Evolutionary conservation across 805 yeast species (phyloP).

Genomic region (Schwanniomyces yamadae): DNA sequence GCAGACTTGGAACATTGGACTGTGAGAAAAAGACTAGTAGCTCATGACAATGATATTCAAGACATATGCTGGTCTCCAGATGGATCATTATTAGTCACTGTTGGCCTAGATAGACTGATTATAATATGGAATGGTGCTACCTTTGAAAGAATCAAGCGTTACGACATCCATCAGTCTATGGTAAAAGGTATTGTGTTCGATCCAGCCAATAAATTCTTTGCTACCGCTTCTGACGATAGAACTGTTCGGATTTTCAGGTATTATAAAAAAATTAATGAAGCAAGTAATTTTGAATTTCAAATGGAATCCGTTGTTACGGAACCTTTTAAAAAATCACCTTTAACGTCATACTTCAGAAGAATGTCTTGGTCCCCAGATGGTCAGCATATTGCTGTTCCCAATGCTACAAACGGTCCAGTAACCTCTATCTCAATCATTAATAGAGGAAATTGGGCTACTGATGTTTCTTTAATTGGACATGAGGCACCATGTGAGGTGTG

Average conservation of each 20-base stretch:
- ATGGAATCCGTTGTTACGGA: slow-evolving; percentile 79
- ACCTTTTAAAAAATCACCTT: slow-evolving; percentile 86
- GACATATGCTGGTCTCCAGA: slow-evolving; percentile 99
- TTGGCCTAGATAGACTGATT: slow-evolving; percentile 89
- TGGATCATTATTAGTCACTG: slow-evolving; percentile 84
- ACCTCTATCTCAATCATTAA: slow-evolving; percentile 70
- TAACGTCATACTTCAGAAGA: slow-evolving; percentile 85
- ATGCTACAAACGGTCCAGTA: slow-evolving; percentile 82
- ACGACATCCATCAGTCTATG: slow-evolving; percentile 91
- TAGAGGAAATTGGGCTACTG: slow-evolving; percentile 79
- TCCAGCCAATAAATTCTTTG: slow-evolving; percentile 97
- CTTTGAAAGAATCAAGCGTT: slow-evolving; percentile 82
- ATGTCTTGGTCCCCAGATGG: slow-evolving; percentile 93
- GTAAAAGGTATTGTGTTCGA: slow-evolving; percentile 97
- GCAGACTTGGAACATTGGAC: slow-evolving; percentile 90
- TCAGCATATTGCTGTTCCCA: slow-evolving; percentile 80
- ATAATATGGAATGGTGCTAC: slow-evolving; percentile 93
- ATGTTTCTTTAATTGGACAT: slow-evolving; percentile 74
- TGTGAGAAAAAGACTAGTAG: slow-evolving; percentile 86
- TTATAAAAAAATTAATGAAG: slow-evolving; percentile 57
- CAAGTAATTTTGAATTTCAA: slow-evolving; percentile 71
- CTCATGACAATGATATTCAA: slow-evolving; percentile 97
- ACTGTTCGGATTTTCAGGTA: slow-evolving; percentile 86
- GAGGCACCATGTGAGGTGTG: slow-evolving; percentile 85
- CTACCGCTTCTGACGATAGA: slow-evolving; percentile 95